phyloP scores from a whole-genome alignment of 768 basidiomycete species.

The Pleurotus salmoneostramineus region DNA sequence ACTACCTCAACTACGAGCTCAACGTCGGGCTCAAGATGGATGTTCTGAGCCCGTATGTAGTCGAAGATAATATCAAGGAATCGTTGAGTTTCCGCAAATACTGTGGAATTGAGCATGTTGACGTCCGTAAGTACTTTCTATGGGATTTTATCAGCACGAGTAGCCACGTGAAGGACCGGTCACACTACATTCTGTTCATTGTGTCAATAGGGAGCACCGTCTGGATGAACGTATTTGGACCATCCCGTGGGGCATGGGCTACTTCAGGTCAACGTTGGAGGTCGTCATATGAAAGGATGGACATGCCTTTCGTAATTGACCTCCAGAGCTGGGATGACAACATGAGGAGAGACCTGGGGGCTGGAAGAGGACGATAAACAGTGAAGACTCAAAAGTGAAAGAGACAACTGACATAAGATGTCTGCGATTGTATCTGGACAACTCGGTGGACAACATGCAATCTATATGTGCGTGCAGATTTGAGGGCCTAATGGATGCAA shows the following conservation, averaged over 20 bases:
- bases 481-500: neutral
- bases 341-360: neutral
- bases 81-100: constrained; percentile 9
- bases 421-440: neutral
- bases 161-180: neutral
- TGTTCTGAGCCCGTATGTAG: constrained; percentile 12
- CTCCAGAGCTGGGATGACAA: neutral
- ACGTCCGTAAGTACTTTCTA: constrained; percentile 21
- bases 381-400: neutral
- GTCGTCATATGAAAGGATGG: neutral
- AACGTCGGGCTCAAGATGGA: constrained; percentile 17
- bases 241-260: neutral
- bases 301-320: neutral
- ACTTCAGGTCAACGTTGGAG: neutral
- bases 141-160: neutral
- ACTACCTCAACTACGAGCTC: constrained; percentile 37
- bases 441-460: constrained; percentile 1
- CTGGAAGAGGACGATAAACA: neutral
- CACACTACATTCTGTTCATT: neutral
- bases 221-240: constrained; percentile 4
- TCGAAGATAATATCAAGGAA: constrained; percentile 14
- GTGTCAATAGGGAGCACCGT: constrained; percentile 1
- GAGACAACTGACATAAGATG: neutral
- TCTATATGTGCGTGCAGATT: neutral
- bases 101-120: constrained; percentile 15